Base-by-base conservation (phyloP, 2,329 filamentous ascomycete species). In the Thielaviopsis cerberus region DNA sequence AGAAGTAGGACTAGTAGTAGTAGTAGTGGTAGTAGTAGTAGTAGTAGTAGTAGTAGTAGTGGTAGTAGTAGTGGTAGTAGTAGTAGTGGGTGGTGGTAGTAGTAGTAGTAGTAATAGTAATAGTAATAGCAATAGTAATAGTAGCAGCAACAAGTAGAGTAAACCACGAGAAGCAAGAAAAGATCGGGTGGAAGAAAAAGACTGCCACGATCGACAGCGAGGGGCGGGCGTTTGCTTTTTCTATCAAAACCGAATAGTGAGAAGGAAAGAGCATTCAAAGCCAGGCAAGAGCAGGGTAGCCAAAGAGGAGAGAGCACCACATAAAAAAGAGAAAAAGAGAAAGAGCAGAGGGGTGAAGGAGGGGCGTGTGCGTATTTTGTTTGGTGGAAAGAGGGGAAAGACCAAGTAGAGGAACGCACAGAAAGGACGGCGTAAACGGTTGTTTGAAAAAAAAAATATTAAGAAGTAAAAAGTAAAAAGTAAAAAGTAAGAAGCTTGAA, bases 11-110 rank as follows among this genome's bases (percentile, higher is more conserved):
- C n/a, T n/a, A n/a, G n/a, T n/a, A n/a, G n/a, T n/a, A n/a, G n/a
- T n/a, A n/a, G 51, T 53, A 62, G 7, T 23, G 17, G 72, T 20
- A n/a, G 51, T 20, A 48, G n/a, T 24, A 25, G 13, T 23, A 54
- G 27, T 23, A 23, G 37, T 26, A 23, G 51, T 41, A 25, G 1
- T 10, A n/a, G n/a, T n/a, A n/a, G n/a, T n/a, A 1, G 34, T 41
- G 15, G 15, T 41, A 41, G 15, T 41, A 41, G 4, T 17, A 41
- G 5, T 41, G 6, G 34, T 6, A 13, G 34, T 41, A 41, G 27
- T 30, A 11, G 11, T 5, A 6, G 27, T 30, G 27, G 27, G 5
- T 5, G 11, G 27, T 30, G 27, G 5, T 5, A 30, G 27, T 30
- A 30, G 27, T 11, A 30, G 27, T 34, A 34, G 30, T 15, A 34